Evolutionary conservation across 148 eudicot species (phyloP), one percentile per base, ranked within the genome.

Genomic region (Vaccinium vitisidaea): DNA sequence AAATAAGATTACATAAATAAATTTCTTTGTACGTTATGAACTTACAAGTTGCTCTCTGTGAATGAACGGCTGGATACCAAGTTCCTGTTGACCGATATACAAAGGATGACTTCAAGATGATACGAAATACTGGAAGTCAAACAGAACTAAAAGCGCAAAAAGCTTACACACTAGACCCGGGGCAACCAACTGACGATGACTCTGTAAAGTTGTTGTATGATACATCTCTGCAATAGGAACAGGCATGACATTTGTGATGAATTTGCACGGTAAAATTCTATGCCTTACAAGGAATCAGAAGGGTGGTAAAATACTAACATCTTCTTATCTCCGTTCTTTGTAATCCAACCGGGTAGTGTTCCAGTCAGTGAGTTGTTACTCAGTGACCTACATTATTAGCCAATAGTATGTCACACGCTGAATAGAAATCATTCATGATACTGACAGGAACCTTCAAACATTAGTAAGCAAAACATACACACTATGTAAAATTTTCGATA

Each of bases 151-250:
- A 25, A 32, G 7, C 48, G 25, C 50, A 61, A 86, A 55, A 36
- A 77, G 77, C 94, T 86, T 91, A 96, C 98, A 96, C 87, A 1
- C 65, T 87, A 54, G 92, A 85, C n/a, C n/a, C 73, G 89, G 74
- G 80, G 89, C 98, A 95, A 77, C 89, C 87, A 80, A 53, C 25
- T 16, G 79, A 1, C 36, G 87, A 75, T 50, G 92, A 81, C 16
- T 83, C 84, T 4, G 92, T 90, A 55, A 96, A 96, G 86, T 88
- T 90, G 90, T 95, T 95, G 84, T 93, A 88, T 1, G 98, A 95
- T 84, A 95, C 43, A 88, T 95, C 96, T n/a, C 98, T 96, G 94
- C 90, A 89, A 61, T n/a, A 80, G 73, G 67, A 58, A 39, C n/a
- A 19, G 54, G 54, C 23, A 79, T 39, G 73, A 39, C 13, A 67